Percentiles rank a stretch among this genome's conserved stretches.
These are phyloP conservation scores for Macadamia tetraphylla DNA, from an alignment of 164 flowering plant genomes.

Conservation along the genomic window DNA sequence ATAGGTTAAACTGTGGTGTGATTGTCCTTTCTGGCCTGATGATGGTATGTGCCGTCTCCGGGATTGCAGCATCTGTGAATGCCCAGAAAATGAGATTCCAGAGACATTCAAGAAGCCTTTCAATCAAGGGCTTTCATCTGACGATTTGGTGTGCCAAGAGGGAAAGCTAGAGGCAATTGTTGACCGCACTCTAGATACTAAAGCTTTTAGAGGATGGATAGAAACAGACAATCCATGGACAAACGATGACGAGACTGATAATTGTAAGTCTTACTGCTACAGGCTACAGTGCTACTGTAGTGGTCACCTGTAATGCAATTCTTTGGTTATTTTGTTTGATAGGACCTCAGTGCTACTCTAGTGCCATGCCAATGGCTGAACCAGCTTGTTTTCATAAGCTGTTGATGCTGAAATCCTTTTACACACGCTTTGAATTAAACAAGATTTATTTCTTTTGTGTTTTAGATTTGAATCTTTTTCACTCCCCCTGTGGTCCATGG, in stretches of 20 bases:
- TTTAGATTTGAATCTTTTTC: neutral
- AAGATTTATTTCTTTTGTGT: neutral
- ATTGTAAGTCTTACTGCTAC: constrained; percentile 35
- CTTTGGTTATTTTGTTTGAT: no score
- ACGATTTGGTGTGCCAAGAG: constrained; percentile 83
- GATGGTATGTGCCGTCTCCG: constrained; percentile 98
- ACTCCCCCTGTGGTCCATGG: neutral
- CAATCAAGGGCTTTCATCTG: constrained; percentile 38
- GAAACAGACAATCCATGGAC: constrained; percentile 98
- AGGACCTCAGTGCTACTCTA: no score
- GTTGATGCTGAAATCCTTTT: neutral
- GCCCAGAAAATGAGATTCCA: constrained; percentile 92
- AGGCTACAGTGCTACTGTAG: neutral
- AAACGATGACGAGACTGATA: constrained; percentile 92
- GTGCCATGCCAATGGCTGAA: neutral
- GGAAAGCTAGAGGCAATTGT: constrained; percentile 87
- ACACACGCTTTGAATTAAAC: neutral
- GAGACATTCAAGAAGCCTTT: constrained; percentile 65
- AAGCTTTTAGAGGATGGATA: constrained; percentile 83
- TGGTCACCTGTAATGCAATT: no score
- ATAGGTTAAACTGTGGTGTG: constrained; percentile 94
- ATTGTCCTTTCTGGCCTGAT: constrained; percentile 99
- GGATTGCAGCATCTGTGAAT: constrained; percentile 98
- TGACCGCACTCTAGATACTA: constrained; percentile 85
- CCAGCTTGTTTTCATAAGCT: neutral